These are phyloP conservation scores for Aureobasidium sp. DNA, from an alignment of 2,329 filamentous ascomycete species.

Conservation along the genomic window DNA sequence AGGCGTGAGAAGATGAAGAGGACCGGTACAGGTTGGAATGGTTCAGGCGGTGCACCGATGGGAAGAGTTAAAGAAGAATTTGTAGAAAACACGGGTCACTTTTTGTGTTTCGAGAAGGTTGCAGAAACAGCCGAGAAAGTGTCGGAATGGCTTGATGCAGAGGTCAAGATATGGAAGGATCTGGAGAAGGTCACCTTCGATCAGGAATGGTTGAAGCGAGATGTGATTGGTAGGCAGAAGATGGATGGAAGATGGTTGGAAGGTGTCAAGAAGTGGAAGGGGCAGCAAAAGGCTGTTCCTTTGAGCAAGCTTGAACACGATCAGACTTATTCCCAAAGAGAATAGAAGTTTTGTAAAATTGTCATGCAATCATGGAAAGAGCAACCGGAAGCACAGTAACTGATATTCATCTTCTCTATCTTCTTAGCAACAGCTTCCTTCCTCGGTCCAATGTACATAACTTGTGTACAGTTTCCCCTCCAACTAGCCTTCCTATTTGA, in stretches of 20 bases:
- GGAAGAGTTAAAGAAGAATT: constrained; percentile 62
- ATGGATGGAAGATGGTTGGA: constrained; percentile 11
- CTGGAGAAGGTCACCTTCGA: constrained; percentile 20
- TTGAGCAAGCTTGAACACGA: not conserved
- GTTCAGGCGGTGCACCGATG: constrained; percentile 57
- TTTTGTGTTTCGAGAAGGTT: constrained; percentile 77
- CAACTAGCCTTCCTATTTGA: not conserved
- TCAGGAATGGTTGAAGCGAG: not conserved
- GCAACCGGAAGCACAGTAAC: not conserved
- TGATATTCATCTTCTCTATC: not conserved
- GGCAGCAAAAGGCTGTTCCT: not conserved
- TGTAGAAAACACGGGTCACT: constrained; percentile 62
- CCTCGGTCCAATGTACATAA: not conserved
- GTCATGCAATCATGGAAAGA: not conserved
- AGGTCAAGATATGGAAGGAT: constrained; percentile 28
- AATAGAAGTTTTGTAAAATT: too few species aligned
- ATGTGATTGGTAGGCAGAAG: not conserved
- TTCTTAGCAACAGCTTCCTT: not conserved
- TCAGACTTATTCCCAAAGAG: too few species aligned
- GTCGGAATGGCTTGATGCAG: constrained; percentile 30
- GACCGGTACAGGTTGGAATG: constrained; percentile 60
- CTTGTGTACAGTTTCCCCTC: not conserved
- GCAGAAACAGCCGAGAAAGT: constrained; percentile 52
- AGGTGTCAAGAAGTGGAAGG: constrained; percentile 10
- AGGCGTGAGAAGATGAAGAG: constrained; percentile 51